Base-by-base conservation (phyloP, 306 rosid genomes). In the Astragalus membranaceus region DNA sequence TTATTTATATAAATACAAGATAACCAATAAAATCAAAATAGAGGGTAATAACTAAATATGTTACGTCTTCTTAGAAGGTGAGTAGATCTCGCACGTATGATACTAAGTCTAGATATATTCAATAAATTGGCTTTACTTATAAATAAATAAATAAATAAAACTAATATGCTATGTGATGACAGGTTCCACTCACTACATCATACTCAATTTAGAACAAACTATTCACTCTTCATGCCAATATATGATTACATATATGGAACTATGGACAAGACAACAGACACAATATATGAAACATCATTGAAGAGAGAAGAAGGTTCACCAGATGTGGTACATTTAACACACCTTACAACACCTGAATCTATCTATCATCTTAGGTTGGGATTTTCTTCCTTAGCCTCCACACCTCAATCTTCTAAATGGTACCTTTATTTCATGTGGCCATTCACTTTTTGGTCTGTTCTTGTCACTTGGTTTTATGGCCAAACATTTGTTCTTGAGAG, bases 101-200 rank as follows among this genome's bases (percentile, higher is more conserved):
- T 20, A 2, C 2, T 20, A 2, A 20, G 23, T 20, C 23, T 20
- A 20, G 23, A 20, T 20, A 20, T 20, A 20, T 20, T 20, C 23
- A 20, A 20, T 20, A 20, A 20, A 20, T 20, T 2, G 23, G 23
- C 1, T 20, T 20, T 20, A 20, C 23, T 20, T 20, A 20, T 20
- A 20, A 0, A 20, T 20, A 20, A 0, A 20, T 20, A 20, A 0
- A 20, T 20, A 20, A 0, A 20, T 20, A 20, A 0, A 20, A 72
- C 0, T 12, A 36, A 50, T 16, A n/a, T 80, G 30, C 2, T 49
- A 12, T 29, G 14, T 49, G 8, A 44, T 49, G 8, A 44, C 77
- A 89, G 94, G 85, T 89, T 65, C 36, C 97, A 92, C 62, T 85
- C 94, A 4, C 42, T 92, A 30, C 96, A 92, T 23, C 96, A 92